phyloP scores from a whole-genome alignment of 768 basidiomycete species.

The Pisolithus tinctorius region DNA sequence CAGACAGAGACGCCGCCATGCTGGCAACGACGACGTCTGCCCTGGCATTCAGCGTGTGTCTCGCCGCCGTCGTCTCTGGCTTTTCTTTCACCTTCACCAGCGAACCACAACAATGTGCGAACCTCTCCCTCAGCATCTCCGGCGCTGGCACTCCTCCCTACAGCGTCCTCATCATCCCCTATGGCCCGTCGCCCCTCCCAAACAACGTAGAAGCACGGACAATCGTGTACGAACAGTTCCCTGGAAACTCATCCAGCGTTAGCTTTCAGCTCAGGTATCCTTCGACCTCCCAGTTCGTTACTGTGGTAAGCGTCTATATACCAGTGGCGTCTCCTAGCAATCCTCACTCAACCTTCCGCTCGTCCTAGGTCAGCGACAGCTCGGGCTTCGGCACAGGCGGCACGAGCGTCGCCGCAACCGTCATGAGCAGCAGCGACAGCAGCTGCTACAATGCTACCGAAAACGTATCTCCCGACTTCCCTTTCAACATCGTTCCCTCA shows the following conservation, averaged over 20 bases:
- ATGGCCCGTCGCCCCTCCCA: slow-evolving; percentile 53
- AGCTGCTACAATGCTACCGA: slow-evolving; percentile 53
- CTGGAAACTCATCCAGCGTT: slow-evolving; percentile 31
- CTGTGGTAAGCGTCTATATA: slow-evolving; percentile 50
- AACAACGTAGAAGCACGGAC: slow-evolving; percentile 59
- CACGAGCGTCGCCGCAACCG: slow-evolving; percentile 60
- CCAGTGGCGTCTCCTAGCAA: background rate
- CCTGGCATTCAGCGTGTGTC: slow-evolving; percentile 2
- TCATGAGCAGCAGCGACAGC: slow-evolving; percentile 41
- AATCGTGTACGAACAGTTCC: slow-evolving; percentile 51
- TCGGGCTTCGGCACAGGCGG: slow-evolving; percentile 67
- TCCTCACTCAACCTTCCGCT: background rate
- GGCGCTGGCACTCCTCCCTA: slow-evolving; percentile 67
- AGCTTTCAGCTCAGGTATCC: slow-evolving; percentile 61
- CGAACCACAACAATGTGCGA: slow-evolving; percentile 59
- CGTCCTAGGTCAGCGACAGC: slow-evolving; percentile 48
- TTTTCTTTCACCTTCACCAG: slow-evolving; percentile 38
- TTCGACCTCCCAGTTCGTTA: slow-evolving; percentile 63
- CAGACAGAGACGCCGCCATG: slow-evolving; percentile 7
- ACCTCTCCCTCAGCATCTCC: slow-evolving; percentile 51
- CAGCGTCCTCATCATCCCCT: slow-evolving; percentile 58
- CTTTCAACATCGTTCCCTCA: slow-evolving; percentile 53
- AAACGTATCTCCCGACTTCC: slow-evolving; percentile 46
- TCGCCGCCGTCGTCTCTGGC: slow-evolving; percentile 26
- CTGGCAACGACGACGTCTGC: background rate